These are phyloP conservation scores for Plasmodium inui DNA, from an alignment of 169 alveolate species.

Conservation along the genomic window DNA sequence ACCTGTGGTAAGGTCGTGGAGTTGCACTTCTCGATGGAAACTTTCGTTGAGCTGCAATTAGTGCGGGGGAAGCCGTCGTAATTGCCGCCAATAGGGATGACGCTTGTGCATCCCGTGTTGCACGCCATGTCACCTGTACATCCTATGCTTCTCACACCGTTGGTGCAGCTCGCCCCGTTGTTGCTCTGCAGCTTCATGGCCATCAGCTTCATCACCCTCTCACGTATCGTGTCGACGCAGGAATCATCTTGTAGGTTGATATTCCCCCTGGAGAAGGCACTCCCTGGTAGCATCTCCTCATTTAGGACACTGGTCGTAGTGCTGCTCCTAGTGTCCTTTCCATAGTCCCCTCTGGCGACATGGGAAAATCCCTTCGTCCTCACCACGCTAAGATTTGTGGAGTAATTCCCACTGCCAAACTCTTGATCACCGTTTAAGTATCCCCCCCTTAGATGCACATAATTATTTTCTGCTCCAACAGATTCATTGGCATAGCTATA, in stretches of 20 bases:
- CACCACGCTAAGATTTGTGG: neutral
- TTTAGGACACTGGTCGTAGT: neutral
- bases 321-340: neutral
- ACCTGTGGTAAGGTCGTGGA: neutral
- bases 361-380: neutral
- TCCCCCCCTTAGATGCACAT: neutral
- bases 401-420: neutral
- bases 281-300: neutral
- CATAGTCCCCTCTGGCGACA: neutral
- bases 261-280: neutral
- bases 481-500: neutral
- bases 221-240: neutral
- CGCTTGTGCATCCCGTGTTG: neutral
- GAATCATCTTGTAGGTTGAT: neutral
- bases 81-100: neutral
- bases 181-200: neutral
- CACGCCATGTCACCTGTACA: neutral
- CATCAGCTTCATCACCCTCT: neutral
- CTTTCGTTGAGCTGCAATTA: neutral
- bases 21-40: neutral
- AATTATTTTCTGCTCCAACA: neutral
- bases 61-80: neutral
- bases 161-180: neutral
- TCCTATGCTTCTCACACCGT: neutral
- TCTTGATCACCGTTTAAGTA: neutral